Base-by-base conservation (phyloP, 345 rosid species). In the Aurinia saxatilis region DNA sequence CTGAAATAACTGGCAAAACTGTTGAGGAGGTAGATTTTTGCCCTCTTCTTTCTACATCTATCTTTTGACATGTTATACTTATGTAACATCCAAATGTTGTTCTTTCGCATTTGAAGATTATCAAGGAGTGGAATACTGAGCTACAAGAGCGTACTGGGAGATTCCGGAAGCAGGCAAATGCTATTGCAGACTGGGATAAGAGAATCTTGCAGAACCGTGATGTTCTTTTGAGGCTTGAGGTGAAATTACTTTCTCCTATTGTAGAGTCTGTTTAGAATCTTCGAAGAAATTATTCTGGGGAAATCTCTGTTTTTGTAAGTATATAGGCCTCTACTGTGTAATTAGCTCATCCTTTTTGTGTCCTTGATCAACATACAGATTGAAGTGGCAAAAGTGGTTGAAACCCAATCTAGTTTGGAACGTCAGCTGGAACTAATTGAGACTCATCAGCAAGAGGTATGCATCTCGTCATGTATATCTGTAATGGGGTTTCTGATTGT, bases 351-450 rank as follows among this genome's bases (percentile, higher is more conserved):
- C 3, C 39, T 35, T 56, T 67, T 9, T 42, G 65, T 51, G 21
- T 47, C 27, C 19, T 50, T 53, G 31, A 50, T 50, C 60, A 36
- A 71, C 52, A 19, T 50, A 69, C 79, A 93, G 97, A 86, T 83
- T 81, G 97, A 93, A 81, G 95, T 90, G 69, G 97, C 96, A 55
- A 90, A 90, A 83, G 99, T 90, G 75, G 99, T 90, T 47, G 95
- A 93, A 77, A 86, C 87, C 2, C 97, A 93, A 79, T 73, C 83
- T 50, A 77, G 80, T 57, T 65, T 93, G 78, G 99, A 93, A 53
- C 76, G 91, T 46, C 92, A 84, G 71, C 73, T 93, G 73, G 99
- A 90, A 76, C 81, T 93, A 68, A 87, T 90, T 51, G 96, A 93
- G 76, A 93, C 99, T 71, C 99, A 93, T 75, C 99, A 90, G 56